A percentile compares a stretch with the other conserved stretches of the same genome.
phyloP scores from a whole-genome alignment of 371 early-diverging fungal genomes.

The Lichtheimia ramosa region DNA sequence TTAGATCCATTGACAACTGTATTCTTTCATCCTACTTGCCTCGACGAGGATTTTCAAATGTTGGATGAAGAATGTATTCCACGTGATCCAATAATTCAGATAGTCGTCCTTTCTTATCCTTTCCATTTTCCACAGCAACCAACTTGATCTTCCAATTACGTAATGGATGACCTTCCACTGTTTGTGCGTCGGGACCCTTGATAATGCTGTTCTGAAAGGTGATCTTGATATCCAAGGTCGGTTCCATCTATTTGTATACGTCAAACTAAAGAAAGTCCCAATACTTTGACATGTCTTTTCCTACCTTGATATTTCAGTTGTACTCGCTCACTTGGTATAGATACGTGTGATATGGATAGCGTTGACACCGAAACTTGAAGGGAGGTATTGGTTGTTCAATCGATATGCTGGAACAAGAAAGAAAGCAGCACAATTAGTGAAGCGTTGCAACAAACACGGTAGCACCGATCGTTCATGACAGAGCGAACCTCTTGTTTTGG shows the following conservation, averaged over 20 bases:
- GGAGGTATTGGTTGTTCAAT: too few species aligned
- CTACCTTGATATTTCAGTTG: too few species aligned
- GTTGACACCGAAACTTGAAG: too few species aligned
- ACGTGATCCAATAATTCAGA: conserved; percentile 62
- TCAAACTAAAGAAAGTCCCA: too few species aligned
- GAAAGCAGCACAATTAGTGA: too few species aligned
- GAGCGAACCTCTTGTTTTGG: too few species aligned
- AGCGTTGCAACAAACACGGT: too few species aligned
- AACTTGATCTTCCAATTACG: conserved; percentile 61
- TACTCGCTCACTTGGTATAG: too few species aligned
- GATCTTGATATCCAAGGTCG: conserved; percentile 37
- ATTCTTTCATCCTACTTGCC: conserved; percentile 35
- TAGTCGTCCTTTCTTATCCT: conserved; percentile 50
- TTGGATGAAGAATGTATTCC: conserved; percentile 73
- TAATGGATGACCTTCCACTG: conserved; percentile 52
- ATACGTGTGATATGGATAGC: too few species aligned
- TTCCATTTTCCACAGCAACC: conserved; percentile 45
- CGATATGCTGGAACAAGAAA: too few species aligned
- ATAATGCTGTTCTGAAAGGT: conserved; percentile 37
- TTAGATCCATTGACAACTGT: not conserved
- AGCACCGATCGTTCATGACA: too few species aligned
- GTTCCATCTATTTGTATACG: conserved; percentile 10
- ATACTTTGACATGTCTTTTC: too few species aligned
- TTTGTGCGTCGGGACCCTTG: conserved; percentile 23
- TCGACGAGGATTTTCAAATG: conserved; percentile 63